phyloP scores from a whole-genome alignment of 768 basidiomycete genomes.

The Hygrophoropsis aurantiaca region DNA sequence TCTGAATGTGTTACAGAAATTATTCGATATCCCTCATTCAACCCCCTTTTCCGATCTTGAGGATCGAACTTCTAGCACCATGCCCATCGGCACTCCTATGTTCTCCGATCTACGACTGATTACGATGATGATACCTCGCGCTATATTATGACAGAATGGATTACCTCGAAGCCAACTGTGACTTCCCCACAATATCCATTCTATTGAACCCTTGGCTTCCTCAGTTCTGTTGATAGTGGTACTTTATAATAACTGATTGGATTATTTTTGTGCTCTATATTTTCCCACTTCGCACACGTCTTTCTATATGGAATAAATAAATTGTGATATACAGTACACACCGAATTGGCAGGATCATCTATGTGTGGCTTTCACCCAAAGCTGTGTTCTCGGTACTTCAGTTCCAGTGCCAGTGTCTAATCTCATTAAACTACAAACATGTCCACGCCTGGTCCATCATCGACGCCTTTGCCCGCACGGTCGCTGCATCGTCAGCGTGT shows the following conservation, averaged over 20 bases:
- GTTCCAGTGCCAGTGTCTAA: too few relatives aligned
- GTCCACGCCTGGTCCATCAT: slow-evolving; percentile 30
- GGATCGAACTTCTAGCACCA: slow-evolving; percentile 14
- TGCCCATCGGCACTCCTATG: slow-evolving; percentile 7
- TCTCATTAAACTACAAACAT: too few relatives aligned
- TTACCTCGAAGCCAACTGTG: not conserved
- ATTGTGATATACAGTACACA: too few relatives aligned
- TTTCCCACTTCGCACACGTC: not conserved
- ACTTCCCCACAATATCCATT: not conserved
- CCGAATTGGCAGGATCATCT: too few relatives aligned
- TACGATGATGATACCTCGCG: slow-evolving; percentile 23
- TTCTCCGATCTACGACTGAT: slow-evolving; percentile 17
- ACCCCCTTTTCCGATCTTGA: slow-evolving; percentile 18
- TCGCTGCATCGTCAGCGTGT: slow-evolving; percentile 74
- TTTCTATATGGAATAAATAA: not conserved
- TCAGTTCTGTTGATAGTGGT: slow-evolving; percentile 1
- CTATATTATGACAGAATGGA: slow-evolving; percentile 16
- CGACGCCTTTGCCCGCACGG: slow-evolving; percentile 32
- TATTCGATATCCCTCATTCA: not conserved
- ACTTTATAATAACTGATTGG: slow-evolving; percentile 5
- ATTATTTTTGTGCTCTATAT: not conserved
- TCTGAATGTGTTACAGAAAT: not conserved
- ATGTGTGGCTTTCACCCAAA: too few relatives aligned
- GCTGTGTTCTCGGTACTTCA: too few relatives aligned
- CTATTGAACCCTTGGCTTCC: not conserved